These are phyloP conservation scores for Aspergillus sclerotiicarbonarius DNA, from an alignment of 495 filamentous ascomycete genomes.

Conservation along the genomic window DNA sequence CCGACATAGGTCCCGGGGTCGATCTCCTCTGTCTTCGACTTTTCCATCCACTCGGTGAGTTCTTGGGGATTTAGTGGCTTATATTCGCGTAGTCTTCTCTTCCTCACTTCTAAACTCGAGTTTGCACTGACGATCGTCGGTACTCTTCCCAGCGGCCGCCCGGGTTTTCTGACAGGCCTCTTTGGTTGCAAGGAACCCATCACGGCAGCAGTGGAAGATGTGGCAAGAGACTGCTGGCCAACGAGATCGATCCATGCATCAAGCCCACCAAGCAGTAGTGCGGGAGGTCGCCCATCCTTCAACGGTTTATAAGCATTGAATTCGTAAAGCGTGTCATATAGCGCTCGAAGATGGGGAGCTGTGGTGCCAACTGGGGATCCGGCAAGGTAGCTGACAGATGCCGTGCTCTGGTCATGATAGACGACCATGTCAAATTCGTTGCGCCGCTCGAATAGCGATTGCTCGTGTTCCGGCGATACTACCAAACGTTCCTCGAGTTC, in stretches of 20 bases:
- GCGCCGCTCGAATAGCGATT: slow-evolving; percentile 68
- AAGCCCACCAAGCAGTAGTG: slow-evolving; percentile 77
- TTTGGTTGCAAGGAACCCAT: slow-evolving; percentile 45
- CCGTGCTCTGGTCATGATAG: slow-evolving; percentile 77
- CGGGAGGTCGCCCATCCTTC: slow-evolving; percentile 60
- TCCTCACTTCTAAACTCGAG: slow-evolving; percentile 53
- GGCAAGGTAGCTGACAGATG: slow-evolving; percentile 51
- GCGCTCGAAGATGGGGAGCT: slow-evolving; percentile 60
- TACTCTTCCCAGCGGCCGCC: slow-evolving; percentile 50
- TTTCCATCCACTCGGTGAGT: slow-evolving; percentile 58
- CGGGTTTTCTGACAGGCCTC: slow-evolving; percentile 34
- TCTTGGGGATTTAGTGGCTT: slow-evolving; percentile 61
- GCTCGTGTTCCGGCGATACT: slow-evolving; percentile 72
- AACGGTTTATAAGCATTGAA: slow-evolving; percentile 77
- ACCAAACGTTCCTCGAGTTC: slow-evolving; percentile 80
- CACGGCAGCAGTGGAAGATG: slow-evolving; percentile 53
- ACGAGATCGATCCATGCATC: slow-evolving; percentile 80
- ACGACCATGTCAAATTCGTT: slow-evolving; percentile 83
- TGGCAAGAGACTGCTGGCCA: slow-evolving; percentile 64
- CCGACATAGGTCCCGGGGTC: slow-evolving; percentile 44
- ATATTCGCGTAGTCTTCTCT: slow-evolving; percentile 55
- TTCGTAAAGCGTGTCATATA: slow-evolving; percentile 77
- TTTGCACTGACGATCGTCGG: slow-evolving; percentile 52
- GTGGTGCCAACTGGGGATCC: slow-evolving; percentile 47
- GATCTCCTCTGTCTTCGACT: slow-evolving; percentile 53